Evolutionary conservation across 73 alveolate species (phyloP), one percentile per base, ranked within the genome.

Genomic region (Effrenium voratum): DNA sequence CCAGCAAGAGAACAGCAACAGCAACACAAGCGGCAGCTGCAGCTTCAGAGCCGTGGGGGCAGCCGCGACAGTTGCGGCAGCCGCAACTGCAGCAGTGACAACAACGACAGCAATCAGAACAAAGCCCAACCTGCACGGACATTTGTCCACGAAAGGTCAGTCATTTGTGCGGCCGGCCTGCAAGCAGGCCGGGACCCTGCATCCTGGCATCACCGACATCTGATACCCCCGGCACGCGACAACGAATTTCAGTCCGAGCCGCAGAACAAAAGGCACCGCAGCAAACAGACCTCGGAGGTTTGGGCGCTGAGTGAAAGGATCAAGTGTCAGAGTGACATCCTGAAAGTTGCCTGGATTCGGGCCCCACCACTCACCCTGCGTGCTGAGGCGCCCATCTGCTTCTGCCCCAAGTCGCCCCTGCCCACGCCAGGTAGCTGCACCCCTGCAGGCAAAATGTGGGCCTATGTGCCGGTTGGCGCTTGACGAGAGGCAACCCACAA

Each of bases 381-480:
- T 0, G 77, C 38, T 12, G 4, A 22, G 16, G 75, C 75, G 52
- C 97, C 97, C 82, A 90, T 90, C 87, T 90, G 97, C 87, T 90
- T 90, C 75, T 90, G 97, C 34, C 88, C 97, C 38, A 90, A 57
- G 57, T 90, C 97, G 34, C 97, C 97, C 2, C 97, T 52, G 36
- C 97, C 97, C 4, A 63, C 63, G 77, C 97, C 97, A 1, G 81
- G 75, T 32, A 75, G 88, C 2, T 40, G 87, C 76, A 90, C 97
- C n/a, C 97, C 97, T 3, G 66, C 34, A 28, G 97, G 97, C 60
- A 90, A 43, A 24, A 90, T 66, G 43, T 90, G 97, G 10, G 97
- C 87, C 97, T 90, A 72, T 2, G 28, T 47, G 28, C 15, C 19
- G 8, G 63, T 19, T 8, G 8, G 63, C 8, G 26, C 63, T 6